A percentile compares a stretch with the other conserved stretches of the same genome.
Evolutionary conservation across 768 basidiomycete genomes (phyloP).

Genomic region (Lactarius vividus): DNA sequence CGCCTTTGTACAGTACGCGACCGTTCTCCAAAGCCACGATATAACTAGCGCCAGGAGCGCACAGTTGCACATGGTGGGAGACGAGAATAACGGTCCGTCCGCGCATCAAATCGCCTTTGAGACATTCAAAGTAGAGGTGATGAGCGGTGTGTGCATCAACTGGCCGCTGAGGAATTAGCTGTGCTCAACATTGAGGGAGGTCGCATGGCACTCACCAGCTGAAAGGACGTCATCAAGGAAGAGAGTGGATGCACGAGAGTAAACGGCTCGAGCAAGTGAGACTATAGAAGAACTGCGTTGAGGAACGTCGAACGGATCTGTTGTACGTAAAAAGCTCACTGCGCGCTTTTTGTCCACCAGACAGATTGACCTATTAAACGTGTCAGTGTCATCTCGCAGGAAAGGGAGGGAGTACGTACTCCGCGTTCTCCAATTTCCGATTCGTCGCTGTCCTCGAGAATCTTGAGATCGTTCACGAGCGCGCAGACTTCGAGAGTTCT

Average conservation of each 20-base stretch:
- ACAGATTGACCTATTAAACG: slow-evolving; percentile 42
- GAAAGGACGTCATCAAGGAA: slow-evolving; percentile 80
- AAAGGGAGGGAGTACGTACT: slow-evolving; percentile 37
- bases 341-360: slow-evolving; percentile 54
- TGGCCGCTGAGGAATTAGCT: slow-evolving; percentile 25
- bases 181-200: background rate
- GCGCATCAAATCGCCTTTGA: slow-evolving; percentile 74
- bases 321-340: slow-evolving; percentile 36
- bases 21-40: slow-evolving; percentile 84
- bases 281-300: slow-evolving; percentile 39
- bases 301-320: background rate
- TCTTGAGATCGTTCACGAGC: slow-evolving; percentile 69
- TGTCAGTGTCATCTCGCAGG: background rate
- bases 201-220: slow-evolving; percentile 35
- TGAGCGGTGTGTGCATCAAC: slow-evolving; percentile 88
- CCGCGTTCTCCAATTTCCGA: slow-evolving; percentile 88
- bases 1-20: slow-evolving; percentile 72
- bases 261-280: slow-evolving; percentile 80
- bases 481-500: slow-evolving; percentile 77
- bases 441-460: slow-evolving; percentile 85
- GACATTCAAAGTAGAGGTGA: slow-evolving; percentile 75
- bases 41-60: slow-evolving; percentile 73
- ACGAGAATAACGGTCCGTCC: slow-evolving; percentile 85
- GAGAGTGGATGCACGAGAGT: slow-evolving; percentile 79
- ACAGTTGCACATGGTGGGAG: slow-evolving; percentile 92